Evolutionary conservation across 176 grass and related monocot species (phyloP), one percentile per base, ranked within the genome.

Genomic region (Rhynchospora pubera): DNA sequence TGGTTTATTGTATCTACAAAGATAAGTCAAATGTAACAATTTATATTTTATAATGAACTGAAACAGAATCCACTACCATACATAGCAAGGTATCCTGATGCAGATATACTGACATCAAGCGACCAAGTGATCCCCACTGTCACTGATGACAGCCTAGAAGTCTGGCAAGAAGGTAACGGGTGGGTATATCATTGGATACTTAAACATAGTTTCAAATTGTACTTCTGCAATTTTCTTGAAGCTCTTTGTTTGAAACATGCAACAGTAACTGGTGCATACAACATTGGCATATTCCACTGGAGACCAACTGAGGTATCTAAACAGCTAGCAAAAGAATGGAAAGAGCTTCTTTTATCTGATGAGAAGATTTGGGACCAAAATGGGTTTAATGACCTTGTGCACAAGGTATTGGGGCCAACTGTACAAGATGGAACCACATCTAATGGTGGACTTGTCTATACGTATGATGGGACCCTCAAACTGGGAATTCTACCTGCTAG

Each of bases 201-300:
- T 34, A 43, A 23, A 13, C 19, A 30, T 51, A 65, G 46, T 73
- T 77, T 79, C n/a, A 80, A 69, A 44, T 14, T 81, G 19, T 63
- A 45, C 21, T 23, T 86, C 46, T 70, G 18, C 57, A 87, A 85
- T 39, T 77, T 87, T 61, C 87, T 78, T 22, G 30, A 32, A 11
- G 53, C 47, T 80, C 11, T 16, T 6, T 34, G 10, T 81, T 83
- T 71, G 46, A 71, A 59, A 79, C 83, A 47, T 80, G 89, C 43
- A 18, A 46, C 82, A 98, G 95, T 99, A 69, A 95, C 79, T 83
- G 91, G 92, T 64, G 89, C 96, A 77, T 91, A 89, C 59, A 99
- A 99, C 79, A 91, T 99, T 84, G 92, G 96, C 80, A 95, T 99
- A 84, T 99, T 99, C 46, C 89, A 99, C 84, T 99, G 96, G 96